Evolutionary conservation across 306 rosid genomes (phyloP).

Genomic region (Cicer judaicum): DNA sequence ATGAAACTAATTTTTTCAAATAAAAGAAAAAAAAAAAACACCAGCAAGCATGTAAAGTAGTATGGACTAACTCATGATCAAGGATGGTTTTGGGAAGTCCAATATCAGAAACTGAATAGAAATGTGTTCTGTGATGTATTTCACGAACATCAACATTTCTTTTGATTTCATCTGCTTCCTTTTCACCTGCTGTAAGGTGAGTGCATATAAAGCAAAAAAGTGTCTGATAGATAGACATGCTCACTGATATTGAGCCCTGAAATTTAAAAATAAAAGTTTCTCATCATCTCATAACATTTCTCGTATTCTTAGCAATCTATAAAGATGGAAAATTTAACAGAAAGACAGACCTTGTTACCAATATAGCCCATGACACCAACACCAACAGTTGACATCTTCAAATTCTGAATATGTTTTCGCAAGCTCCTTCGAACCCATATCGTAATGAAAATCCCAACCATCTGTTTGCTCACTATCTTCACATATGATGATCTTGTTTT

Average conservation of each 20-base stretch:
- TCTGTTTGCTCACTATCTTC: conserved; percentile 90
- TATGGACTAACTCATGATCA: conserved; percentile 82
- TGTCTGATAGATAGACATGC: conserved; percentile 93
- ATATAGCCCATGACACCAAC: conserved; percentile 99
- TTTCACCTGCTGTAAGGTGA: conserved; percentile 91
- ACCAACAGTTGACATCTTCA: conserved; percentile 91
- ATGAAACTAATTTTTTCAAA: not conserved
- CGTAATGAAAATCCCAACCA: conserved; percentile 92
- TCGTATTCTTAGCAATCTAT: conserved; percentile 6
- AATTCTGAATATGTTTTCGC: conserved; percentile 85
- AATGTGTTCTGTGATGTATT: conserved; percentile 76
- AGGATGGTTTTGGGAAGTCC: conserved; percentile 67
- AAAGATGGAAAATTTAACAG: not conserved
- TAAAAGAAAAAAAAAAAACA: too few species aligned
- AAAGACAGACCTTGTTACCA: conserved; percentile 83
- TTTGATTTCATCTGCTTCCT: conserved; percentile 71
- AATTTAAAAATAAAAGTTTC: conserved; percentile 40
- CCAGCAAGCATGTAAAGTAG: too few species aligned
- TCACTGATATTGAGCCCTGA: conserved; percentile 91
- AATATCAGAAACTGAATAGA: conserved; percentile 58
- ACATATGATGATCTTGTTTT: conserved; percentile 77
- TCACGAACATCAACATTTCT: conserved; percentile 83
- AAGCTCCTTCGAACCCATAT: conserved; percentile 88
- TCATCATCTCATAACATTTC: conserved; percentile 9
- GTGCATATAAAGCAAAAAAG: conserved; percentile 89